Evolutionary conservation across 352 stramenopile genomes (phyloP), one percentile per base, ranked within the genome.

Genomic region (Nothophytophthora sp.): DNA sequence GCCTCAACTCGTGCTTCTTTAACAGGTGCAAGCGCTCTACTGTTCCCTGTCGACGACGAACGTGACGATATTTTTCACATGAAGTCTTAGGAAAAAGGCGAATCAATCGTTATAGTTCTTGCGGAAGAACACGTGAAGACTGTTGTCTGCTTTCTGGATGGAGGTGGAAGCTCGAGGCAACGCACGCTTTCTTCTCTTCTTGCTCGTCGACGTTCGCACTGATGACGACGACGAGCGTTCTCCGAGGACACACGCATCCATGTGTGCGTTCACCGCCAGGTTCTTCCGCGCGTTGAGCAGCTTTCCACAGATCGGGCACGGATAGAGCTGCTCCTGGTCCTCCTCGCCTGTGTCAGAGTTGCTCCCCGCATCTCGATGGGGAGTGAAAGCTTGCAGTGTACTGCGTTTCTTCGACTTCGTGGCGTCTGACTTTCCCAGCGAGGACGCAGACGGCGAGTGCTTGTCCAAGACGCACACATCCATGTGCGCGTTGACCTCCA

Each of bases 401-500:
- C 8, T 34, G 13, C 15, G 45, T n/a, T 42, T 53, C 29, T 53
- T 67, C 10, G 23, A 13, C 25, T 57, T 56, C 37, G 60, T 70
- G 12, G 12, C 22, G 2, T 36, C 20, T 22, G 30, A 18, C 36
- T 38, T 25, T 6, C 30, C 40, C 43, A 60, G 39, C n/a, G n/a
- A n/a, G 0, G 53, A 57, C 18, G 45, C n/a, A n/a, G 29, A 36
- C 13, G 41, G 49, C 19, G 38, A 13, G 7, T 46, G 38, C 11
- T 55, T 55, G 10, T 29, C 52, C 18, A 58, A 30, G 25, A 82
- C 60, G 28, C 79, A 90, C 7, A 50, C 60, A 33, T 90, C 79
- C 19, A 90, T 73, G 52, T 90, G 79, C 37, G 63, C 57, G 44
- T 86, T 88, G 49, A 90, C 73, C n/a, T 72, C 56, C 34, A 85